A percentile compares a stretch with the other conserved stretches of the same genome.
Evolutionary conservation across 2,329 filamentous ascomycete genomes (phyloP).

Genomic region (Reticulascus tulasneorum): DNA sequence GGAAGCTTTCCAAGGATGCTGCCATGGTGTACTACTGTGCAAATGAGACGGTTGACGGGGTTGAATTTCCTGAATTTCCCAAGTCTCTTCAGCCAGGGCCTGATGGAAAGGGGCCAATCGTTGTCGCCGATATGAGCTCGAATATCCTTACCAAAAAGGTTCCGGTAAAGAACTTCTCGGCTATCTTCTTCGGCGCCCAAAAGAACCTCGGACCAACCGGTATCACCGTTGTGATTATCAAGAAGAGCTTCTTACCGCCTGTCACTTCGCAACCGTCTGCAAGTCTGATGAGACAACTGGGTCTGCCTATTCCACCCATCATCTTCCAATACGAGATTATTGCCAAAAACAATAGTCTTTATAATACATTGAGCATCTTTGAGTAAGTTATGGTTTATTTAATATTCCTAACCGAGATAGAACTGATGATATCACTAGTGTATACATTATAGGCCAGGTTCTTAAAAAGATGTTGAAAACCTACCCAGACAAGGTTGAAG

Average conservation of each 20-base stretch:
- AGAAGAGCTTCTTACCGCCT: slow-evolving; percentile 74
- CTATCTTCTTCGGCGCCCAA: slow-evolving; percentile 90
- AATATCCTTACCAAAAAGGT: slow-evolving; percentile 84
- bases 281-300: slow-evolving; percentile 67
- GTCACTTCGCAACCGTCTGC: slow-evolving; percentile 69
- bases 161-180: slow-evolving; percentile 72
- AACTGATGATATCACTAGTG: slow-evolving; percentile 49
- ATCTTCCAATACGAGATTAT: slow-evolving; percentile 81
- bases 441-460: slow-evolving; percentile 87
- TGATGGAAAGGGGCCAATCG: slow-evolving; percentile 64
- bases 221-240: slow-evolving; percentile 80
- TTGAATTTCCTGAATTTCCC: slow-evolving; percentile 80
- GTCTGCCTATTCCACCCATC: slow-evolving; percentile 72
- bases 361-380: slow-evolving; percentile 95
- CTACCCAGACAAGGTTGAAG: slow-evolving; percentile 66
- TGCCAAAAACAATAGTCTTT: slow-evolving; percentile 89
- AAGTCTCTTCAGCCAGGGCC: slow-evolving; percentile 52
- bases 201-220: slow-evolving; percentile 90
- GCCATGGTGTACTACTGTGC: slow-evolving; percentile 86
- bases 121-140: slow-evolving; percentile 90
- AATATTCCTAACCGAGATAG: too few species aligned
- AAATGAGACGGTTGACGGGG: slow-evolving; percentile 92
- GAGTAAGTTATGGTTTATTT: slow-evolving; percentile 49
- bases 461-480: slow-evolving; percentile 68
- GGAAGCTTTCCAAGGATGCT: slow-evolving; percentile 66